Evolutionary conservation across 2,329 filamentous ascomycete species (phyloP), one percentile per base, ranked within the genome.

Genomic region (Phyllosticta citriasiana): DNA sequence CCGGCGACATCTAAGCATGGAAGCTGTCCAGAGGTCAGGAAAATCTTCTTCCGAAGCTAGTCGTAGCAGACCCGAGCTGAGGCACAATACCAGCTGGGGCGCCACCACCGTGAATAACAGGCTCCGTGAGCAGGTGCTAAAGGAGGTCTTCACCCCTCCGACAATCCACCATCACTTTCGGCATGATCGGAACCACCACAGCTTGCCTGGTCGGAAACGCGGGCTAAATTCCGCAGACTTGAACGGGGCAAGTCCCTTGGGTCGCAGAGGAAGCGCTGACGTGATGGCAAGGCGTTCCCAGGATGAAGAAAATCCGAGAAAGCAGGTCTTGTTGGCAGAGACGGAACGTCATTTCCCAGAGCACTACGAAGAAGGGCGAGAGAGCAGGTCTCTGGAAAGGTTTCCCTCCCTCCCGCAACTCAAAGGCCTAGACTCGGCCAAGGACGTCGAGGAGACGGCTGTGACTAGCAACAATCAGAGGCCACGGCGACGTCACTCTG

Each of bases 81-180:
- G 77, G 57, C 78, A 80, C 55, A 76, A 78, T 35, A 75, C 78
- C 56, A 85, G 82, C 64, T 97, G 93, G 92, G 92, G 93, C 7
- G 91, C 91, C 16, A 97, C 92, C 0, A 92, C 88, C 24, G 89
- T 97, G 62, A 97, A 97, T 71, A 88, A 89, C 67, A 85, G 87
- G 63, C 76, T 97, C 50, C 87, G 92, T 63, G 93, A 96, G 71
- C 90, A 96, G 72, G 91, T 97, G 0, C 88, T 97, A 69, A 89
- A 91, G 50, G 92, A 97, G 71, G 93, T 93, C 0, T 97, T 97
- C 69, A 79, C 91, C 53, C 90, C 91, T 63, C 88, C 91, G 59
- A 86, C 88, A 0, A 88, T 96, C 63, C 87, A 89, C 67, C 89
- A 92, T 67, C 87, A 88, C 40, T 57, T 86, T 52, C 84, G 88